Evolutionary conservation across 2,329 filamentous ascomycete genomes (phyloP).

Genomic region (Dactylellina haptotyla): DNA sequence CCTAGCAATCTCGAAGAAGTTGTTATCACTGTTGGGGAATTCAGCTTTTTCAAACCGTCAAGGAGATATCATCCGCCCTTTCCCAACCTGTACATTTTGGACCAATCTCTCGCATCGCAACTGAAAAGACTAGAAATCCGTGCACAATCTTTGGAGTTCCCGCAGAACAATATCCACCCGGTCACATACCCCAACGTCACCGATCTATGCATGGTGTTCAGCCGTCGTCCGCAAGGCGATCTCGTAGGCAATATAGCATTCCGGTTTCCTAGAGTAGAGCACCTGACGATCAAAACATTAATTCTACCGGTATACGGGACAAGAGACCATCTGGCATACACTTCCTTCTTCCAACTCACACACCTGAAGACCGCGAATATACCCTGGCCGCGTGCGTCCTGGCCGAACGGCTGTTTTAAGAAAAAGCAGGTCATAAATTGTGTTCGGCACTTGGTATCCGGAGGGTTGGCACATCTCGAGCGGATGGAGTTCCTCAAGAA

Average conservation of each 20-base stretch:
- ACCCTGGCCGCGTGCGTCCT: slow-evolving; percentile 1
- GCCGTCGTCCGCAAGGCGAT: not conserved
- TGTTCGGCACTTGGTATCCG: not conserved
- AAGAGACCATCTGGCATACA: not conserved
- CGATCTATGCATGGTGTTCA: not conserved
- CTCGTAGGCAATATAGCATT: not conserved
- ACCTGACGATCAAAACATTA: not conserved
- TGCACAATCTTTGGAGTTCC: not conserved
- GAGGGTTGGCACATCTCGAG: not conserved
- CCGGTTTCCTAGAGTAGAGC: not conserved
- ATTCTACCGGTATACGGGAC: not conserved
- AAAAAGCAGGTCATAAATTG: not conserved
- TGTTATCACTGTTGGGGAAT: not conserved
- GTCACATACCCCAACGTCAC: not conserved
- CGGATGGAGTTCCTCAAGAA: not conserved
- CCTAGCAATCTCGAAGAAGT: not conserved
- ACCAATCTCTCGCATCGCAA: not conserved
- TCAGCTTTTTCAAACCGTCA: not conserved
- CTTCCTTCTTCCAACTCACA: not conserved
- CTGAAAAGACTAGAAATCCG: not conserved
- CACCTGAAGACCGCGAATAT: not conserved
- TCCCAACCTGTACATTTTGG: not conserved
- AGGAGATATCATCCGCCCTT: not conserved
- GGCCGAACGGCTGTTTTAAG: not conserved
- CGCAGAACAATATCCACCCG: not conserved